Base-by-base conservation (phyloP, 116 monocot species). In the Cymodocea nodosa region DNA sequence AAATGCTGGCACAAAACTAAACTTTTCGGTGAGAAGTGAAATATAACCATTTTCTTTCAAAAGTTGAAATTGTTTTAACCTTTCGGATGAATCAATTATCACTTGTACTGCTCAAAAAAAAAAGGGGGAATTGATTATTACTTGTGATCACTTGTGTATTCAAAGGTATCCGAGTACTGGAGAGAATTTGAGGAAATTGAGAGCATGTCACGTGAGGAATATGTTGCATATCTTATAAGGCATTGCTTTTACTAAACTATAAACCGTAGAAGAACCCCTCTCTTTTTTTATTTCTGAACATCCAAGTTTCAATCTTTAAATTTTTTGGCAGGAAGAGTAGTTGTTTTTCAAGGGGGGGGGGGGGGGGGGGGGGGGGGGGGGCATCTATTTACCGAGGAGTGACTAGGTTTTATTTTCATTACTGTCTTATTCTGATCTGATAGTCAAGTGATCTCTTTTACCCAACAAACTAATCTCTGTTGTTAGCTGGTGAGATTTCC, bases 301-400 rank as follows among this genome's bases (percentile, higher is more conserved):
- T 4, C 44, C 8, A 40, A n/a, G n/a, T 4, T 17, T 36, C 7
- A 35, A 63, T 37, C 19, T 20, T 17, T 36, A 12, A 17, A 37
- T 62, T 14, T 30, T 62, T 62, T 15, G 6, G 48, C 79, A 87
- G 91, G 70, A 72, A 78, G 70, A 84, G 84, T 62, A 87, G 84
- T 74, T 79, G 91, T 52, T 91, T 91, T 64, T 91, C 87, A 4
- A 84, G 91, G 76, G 30, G 91, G 87, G 37, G 78, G 91, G 87
- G 37, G 78, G 91, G 87, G 37, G 78, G n/a, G n/a, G n/a, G n/a
- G n/a, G n/a, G n/a, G n/a, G n/a, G n/a, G n/a, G 91, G 87, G 37
- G 78, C 84, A 65, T 90, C 90, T 40, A 36, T 58, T 20, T 90
- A 84, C 60, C 76, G 86, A 74, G 90, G 91, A 37, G 87, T 91